phyloP scores from a whole-genome alignment of 768 basidiomycete genomes.

The Clitopilus hobsonii region DNA sequence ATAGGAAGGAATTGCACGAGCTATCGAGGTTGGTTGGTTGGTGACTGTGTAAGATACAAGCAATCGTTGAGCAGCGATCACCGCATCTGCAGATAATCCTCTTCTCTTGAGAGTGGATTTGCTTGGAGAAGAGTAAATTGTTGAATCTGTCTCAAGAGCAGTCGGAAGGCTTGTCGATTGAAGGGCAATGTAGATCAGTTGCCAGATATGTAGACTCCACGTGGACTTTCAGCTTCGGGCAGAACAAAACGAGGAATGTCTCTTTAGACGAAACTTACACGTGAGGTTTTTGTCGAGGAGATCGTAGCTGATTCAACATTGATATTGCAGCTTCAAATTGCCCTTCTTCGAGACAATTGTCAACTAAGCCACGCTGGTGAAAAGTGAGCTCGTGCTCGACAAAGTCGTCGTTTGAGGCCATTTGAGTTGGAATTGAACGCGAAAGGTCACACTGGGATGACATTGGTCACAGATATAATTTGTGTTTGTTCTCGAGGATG shows the following conservation, averaged over 20 bases:
- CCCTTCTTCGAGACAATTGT: slow-evolving; percentile 73
- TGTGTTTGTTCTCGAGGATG: not conserved
- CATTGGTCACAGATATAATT: not conserved
- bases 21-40: slow-evolving; percentile 49
- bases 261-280: slow-evolving; percentile 27
- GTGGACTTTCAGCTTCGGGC: not conserved
- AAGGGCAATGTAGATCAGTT: slow-evolving; percentile 67
- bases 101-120: slow-evolving; percentile 38
- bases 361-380: slow-evolving; percentile 54
- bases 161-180: slow-evolving; percentile 39
- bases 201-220: slow-evolving; percentile 57
- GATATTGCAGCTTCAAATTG: slow-evolving; percentile 68
- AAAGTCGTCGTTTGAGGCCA: not conserved
- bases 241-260: slow-evolving; percentile 18
- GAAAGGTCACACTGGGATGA: not conserved
- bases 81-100: slow-evolving; percentile 39
- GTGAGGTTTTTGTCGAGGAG: slow-evolving; percentile 51
- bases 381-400: slow-evolving; percentile 10
- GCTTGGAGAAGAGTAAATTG: slow-evolving; percentile 39
- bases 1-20: slow-evolving; percentile 52
- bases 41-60: slow-evolving; percentile 53
- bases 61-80: slow-evolving; percentile 46
- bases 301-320: slow-evolving; percentile 58
- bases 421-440: not conserved
- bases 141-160: slow-evolving; percentile 15